Evolutionary conservation across 768 basidiomycete species (phyloP).

Genomic region (Dentipellis fragilis): DNA sequence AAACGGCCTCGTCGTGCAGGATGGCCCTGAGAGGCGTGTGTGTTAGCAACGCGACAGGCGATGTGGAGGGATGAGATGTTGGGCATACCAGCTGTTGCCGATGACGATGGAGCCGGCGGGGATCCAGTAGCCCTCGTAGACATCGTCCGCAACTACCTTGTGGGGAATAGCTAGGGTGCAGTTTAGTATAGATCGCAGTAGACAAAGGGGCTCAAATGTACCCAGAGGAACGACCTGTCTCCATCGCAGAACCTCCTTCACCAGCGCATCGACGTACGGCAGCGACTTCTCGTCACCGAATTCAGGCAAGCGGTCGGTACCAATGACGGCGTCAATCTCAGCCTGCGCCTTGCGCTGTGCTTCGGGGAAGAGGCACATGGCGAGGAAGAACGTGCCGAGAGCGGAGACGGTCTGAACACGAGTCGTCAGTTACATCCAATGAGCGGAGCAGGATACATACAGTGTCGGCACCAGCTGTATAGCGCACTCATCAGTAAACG

Average conservation of each 20-base stretch:
- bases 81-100: neutral
- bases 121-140: neutral
- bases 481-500: neutral
- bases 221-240: neutral
- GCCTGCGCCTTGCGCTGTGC: neutral
- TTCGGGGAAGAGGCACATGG: neutral
- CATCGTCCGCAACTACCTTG: neutral
- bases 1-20: conserved; percentile 20
- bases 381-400: conserved; percentile 2
- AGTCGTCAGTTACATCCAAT: neutral
- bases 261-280: neutral
- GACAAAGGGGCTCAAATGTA: neutral
- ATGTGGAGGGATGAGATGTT: neutral
- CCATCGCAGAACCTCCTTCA: neutral
- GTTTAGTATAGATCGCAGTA: neutral
- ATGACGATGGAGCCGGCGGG: neutral
- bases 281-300: neutral
- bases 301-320: neutral
- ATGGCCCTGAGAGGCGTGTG: conserved; percentile 6
- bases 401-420: conserved; percentile 7
- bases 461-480: conserved; percentile 14
- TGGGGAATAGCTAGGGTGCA: neutral
- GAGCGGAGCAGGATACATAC: neutral
- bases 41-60: neutral
- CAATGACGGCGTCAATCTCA: neutral